A percentile compares a stretch with the other conserved stretches of the same genome.
phyloP scores from a whole-genome alignment of 2,329 filamentous ascomycete genomes.

The Botrytis porri region DNA sequence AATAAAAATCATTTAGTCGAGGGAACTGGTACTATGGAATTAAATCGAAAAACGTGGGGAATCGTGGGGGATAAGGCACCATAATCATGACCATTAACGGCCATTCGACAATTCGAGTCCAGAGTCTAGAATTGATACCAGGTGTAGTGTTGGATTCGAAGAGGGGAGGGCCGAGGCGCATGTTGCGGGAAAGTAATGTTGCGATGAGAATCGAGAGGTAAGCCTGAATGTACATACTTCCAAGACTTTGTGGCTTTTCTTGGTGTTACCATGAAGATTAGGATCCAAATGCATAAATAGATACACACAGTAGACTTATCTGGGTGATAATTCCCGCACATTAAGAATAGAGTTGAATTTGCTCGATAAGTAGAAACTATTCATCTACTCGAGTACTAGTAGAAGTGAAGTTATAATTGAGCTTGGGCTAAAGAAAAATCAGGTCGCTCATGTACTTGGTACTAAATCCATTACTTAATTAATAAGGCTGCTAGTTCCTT shows the following conservation, averaged over 20 bases:
- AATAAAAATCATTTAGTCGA: no score
- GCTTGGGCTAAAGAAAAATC: not conserved
- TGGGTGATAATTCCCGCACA: not conserved
- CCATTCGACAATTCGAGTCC: not conserved
- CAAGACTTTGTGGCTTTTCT: constrained; percentile 1
- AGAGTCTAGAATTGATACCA: not conserved
- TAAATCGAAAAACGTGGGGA: constrained; percentile 3
- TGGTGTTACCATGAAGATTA: not conserved
- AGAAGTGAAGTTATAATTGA: not conserved
- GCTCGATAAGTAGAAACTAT: not conserved
- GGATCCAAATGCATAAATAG: not conserved
- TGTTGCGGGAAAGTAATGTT: not conserved
- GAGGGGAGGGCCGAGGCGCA: not conserved
- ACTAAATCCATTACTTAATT: not conserved
- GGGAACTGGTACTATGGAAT: not conserved
- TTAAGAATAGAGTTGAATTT: not conserved
- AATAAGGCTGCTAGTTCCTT: not conserved
- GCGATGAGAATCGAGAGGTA: not conserved
- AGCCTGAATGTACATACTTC: not conserved
- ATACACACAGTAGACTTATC: not conserved
- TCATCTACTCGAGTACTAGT: no score
- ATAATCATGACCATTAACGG: not conserved
- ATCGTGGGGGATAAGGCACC: not conserved
- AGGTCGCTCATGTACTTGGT: not conserved
- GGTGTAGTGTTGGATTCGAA: not conserved